Evolutionary conservation across 192 early-diverging fungal genomes (phyloP).

Genomic region (Lobosporangium transversale): DNA sequence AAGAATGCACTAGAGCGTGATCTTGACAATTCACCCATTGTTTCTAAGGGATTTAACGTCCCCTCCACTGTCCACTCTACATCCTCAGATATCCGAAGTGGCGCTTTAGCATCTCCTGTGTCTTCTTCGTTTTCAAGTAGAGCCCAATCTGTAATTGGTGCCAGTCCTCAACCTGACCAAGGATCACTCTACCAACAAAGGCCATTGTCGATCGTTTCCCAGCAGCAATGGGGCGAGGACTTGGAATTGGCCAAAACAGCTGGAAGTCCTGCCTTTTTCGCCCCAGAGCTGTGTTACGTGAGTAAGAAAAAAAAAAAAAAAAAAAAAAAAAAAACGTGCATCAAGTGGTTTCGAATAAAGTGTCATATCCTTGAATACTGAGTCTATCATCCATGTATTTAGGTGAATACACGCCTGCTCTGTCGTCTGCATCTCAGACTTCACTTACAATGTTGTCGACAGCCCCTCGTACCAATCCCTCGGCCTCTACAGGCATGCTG

Average conservation of each 20-base stretch:
- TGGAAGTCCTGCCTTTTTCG: constrained; percentile 98
- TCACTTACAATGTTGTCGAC: constrained; percentile 24
- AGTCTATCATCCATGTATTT: too few species aligned
- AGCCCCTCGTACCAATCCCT: constrained; percentile 11
- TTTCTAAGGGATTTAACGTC: constrained; percentile 26
- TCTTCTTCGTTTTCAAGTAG: constrained; percentile 14
- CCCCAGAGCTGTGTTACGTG: constrained; percentile 93
- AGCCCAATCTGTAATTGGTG: not conserved
- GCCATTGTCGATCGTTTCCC: constrained; percentile 52
- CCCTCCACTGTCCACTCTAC: constrained; percentile 14
- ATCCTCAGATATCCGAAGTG: not conserved
- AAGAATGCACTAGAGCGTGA: constrained; percentile 51
- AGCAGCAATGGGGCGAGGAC: constrained; percentile 69
- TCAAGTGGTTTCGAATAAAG: too few species aligned
- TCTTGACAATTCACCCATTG: constrained; percentile 50
- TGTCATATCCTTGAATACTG: too few species aligned
- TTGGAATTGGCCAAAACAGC: constrained; percentile 93
- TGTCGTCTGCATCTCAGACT: constrained; percentile 30
- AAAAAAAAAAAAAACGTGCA: not conserved
- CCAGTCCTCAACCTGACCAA: not conserved
- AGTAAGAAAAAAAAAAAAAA: constrained; percentile 31
- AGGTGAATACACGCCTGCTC: constrained; percentile 36
- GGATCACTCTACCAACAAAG: constrained; percentile 6
- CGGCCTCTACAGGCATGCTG: constrained; percentile 4
- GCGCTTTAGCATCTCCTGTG: constrained; percentile 45